Evolutionary conservation across 2,329 filamentous ascomycete genomes (phyloP), one percentile per base, ranked within the genome.

Genomic region (Clathrospora elynae): DNA sequence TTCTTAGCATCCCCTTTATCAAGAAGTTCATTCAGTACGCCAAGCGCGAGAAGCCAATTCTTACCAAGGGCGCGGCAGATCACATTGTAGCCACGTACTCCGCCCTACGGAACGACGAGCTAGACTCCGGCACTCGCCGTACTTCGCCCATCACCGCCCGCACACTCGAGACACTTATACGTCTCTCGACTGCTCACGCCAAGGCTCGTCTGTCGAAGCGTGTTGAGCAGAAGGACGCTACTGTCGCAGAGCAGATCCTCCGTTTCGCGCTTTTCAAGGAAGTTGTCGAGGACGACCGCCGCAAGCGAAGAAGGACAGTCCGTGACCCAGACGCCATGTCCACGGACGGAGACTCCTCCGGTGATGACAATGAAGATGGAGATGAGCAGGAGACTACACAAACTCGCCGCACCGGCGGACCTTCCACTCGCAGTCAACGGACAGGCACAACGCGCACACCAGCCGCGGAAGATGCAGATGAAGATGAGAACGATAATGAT

Each of bases 11-110:
- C 48, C 88, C 91, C 0, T 99, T 99, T 73, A 90, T 99, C 78
- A 99, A 99, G 76, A 99, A 99, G 74, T 99, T 96, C 71, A 95
- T 99, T 31, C 93, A 99, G 67, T 99, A 99, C 70, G 90, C 93
- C 53, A 99, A 99, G 76, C 87, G 83, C 23, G 80, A 93, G 65
- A 95, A 90, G 79, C 93, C 93, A 0, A 77, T 95, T 26, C 76
- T 99, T 49, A 96, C 91, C 0, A 90, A 93, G 65, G 90, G 90
- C 30, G 92, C 93, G 5, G 89, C 90, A 8, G 90, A 96, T 58
- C 88, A 95, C 52, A 95, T 99, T 62, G 85, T 91, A 24, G 82
- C 89, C 20, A 88, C 91, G 11, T 99, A 97, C 68, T 93, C 95
- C 23, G 88, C 88, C 7, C 79, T 99, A 13, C 84, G 93, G 55